These are phyloP conservation scores for Cladobotryum protrusum DNA, from an alignment of 2,329 filamentous ascomycete genomes.

Conservation along the genomic window DNA sequence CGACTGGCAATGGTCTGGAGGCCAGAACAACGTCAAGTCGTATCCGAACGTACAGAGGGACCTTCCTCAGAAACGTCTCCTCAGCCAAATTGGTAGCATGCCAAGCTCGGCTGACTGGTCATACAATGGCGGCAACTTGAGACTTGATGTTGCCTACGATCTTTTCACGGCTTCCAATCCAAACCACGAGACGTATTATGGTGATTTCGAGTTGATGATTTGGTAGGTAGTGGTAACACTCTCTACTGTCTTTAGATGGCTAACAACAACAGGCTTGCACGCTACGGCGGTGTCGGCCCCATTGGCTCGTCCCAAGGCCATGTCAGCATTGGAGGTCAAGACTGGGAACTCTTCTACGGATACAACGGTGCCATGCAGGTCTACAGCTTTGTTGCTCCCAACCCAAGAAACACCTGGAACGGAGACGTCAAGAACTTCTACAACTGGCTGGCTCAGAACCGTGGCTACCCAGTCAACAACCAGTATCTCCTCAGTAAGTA, in stretches of 20 bases:
- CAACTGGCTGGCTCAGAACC: slow-evolving; percentile 42
- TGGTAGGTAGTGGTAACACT: slow-evolving; percentile 28
- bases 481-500: slow-evolving; percentile 43
- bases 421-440: slow-evolving; percentile 53
- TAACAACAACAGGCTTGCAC: slow-evolving; percentile 14
- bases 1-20: slow-evolving; percentile 35
- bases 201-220: slow-evolving; percentile 59
- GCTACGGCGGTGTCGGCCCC: slow-evolving; percentile 15
- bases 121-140: slow-evolving; percentile 24
- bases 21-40: slow-evolving; percentile 34
- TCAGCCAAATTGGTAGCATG: slow-evolving; percentile 28
- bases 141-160: slow-evolving; percentile 55
- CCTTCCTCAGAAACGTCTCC: slow-evolving; percentile 18
- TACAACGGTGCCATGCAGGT: slow-evolving; percentile 52
- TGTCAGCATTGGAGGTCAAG: slow-evolving; percentile 44
- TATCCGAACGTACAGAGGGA: slow-evolving; percentile 26
- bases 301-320: slow-evolving; percentile 40
- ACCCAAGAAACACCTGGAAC: slow-evolving; percentile 41
- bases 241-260: no score
- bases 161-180: slow-evolving; percentile 45
- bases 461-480: slow-evolving; percentile 38
- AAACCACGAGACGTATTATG: slow-evolving; percentile 26
- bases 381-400: slow-evolving; percentile 43
- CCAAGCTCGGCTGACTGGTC: slow-evolving; percentile 27
- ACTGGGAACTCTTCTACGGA: slow-evolving; percentile 53